Percentiles rank a stretch among this genome's conserved stretches.
phyloP scores from a whole-genome alignment of 2,329 filamentous ascomycete genomes.

The Macrophomina tecta region DNA sequence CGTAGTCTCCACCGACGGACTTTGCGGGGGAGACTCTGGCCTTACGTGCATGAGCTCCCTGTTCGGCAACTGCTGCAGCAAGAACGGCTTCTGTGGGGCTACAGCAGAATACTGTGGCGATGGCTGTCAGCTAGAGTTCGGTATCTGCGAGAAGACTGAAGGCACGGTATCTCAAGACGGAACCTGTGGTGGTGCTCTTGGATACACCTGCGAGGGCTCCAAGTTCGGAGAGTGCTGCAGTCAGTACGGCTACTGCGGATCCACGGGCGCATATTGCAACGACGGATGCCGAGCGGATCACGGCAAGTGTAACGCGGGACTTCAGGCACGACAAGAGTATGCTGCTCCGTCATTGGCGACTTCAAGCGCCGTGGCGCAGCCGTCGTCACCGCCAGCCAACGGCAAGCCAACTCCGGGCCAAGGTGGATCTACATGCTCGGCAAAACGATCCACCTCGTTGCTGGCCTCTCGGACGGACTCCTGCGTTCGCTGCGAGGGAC shows the following conservation, averaged over 20 bases:
- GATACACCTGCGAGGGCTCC: slow-evolving; percentile 35
- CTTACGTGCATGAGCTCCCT: slow-evolving; percentile 33
- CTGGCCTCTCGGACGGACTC: background rate
- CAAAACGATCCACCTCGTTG: background rate
- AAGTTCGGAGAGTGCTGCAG: slow-evolving; percentile 36
- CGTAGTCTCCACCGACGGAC: slow-evolving; percentile 33
- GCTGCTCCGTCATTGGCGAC: background rate
- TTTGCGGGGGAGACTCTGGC: slow-evolving; percentile 32
- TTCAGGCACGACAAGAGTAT: slow-evolving; percentile 7
- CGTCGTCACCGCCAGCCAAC: background rate
- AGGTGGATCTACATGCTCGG: background rate
- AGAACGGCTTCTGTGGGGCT: slow-evolving; percentile 33
- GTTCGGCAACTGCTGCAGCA: slow-evolving; percentile 35
- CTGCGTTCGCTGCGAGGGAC: slow-evolving; percentile 40
- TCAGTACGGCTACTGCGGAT: slow-evolving; percentile 30
- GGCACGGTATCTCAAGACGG: slow-evolving; percentile 20
- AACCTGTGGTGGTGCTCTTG: slow-evolving; percentile 34
- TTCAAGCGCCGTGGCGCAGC: slow-evolving; percentile 7
- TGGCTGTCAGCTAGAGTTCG: slow-evolving; percentile 35
- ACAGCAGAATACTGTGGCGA: slow-evolving; percentile 32
- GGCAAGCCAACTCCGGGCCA: background rate
- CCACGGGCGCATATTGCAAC: slow-evolving; percentile 26
- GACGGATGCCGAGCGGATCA: slow-evolving; percentile 22
- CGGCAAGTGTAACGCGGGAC: slow-evolving; percentile 22
- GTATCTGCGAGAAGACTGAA: slow-evolving; percentile 31